Base-by-base conservation (phyloP, 768 basidiomycete genomes). In the Mycena pura region DNA sequence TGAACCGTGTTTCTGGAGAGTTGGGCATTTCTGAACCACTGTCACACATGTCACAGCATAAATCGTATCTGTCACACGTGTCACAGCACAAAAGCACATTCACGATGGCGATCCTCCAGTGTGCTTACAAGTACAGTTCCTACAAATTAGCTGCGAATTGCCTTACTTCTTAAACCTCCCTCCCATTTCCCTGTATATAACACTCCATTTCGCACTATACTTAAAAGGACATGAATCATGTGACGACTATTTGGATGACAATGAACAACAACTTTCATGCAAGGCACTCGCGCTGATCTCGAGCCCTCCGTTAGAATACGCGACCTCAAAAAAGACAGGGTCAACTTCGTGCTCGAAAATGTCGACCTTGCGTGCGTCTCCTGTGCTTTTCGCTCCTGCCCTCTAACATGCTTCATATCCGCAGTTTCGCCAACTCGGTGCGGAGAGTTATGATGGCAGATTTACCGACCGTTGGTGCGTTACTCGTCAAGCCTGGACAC, bases 401-500 rank as follows among this genome's bases (percentile, higher is more conserved):
- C 55, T 63, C n/a, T 47, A 58, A 45, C 39, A 40, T 63, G 39
- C 59, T 41, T 32, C 32, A 65, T 19, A 32, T 51, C 14, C 43
- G 31, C 21, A 95, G 95, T 44, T 91, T 96, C 68, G 96, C 96
- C 53, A 99, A 99, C 76, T 96, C 96, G 6, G 72, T 99, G 38
- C 86, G 97, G 68, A 84, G 97, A 68, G 91, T 94, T 36, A 90
- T 98, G 80, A 96, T 98, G 77, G 96, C 97, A 27, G 95, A 99
- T 75, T 88, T 99, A 64, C 93, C 96, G 17, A 99, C 97, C 58
- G 85, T 99, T 63, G 95, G 96, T 62, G 13, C 38, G 7, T 22
- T 32, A 22, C 36, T 41, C 17, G 41, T 15, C 24, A 15, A 40
- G 17, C 15, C 95, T 71, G 72, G 92, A 81, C 32, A 24, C 34